Base-by-base conservation (phyloP, 2,329 filamentous ascomycete genomes). In the Arthrobotrys sphaeroides region DNA sequence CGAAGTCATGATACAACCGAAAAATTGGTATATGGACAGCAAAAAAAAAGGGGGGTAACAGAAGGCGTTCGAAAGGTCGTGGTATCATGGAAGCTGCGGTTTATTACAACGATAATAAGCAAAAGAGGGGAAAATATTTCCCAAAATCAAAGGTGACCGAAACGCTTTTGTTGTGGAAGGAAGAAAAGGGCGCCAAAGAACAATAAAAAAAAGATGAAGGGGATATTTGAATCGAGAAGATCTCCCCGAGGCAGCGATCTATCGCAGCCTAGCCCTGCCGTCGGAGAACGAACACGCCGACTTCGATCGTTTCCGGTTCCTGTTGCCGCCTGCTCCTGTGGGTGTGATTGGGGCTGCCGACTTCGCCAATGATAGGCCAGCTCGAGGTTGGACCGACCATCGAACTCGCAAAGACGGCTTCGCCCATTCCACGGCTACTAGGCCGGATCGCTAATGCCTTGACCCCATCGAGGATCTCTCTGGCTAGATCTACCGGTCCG, bases 371-470 rank as follows among this genome's bases (percentile, higher is more conserved):
- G 22, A 78, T 76, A 18, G 77, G 64, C 26, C 77, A 78, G 24
- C 77, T 77, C 6, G 77, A 49, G 16, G 62, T 74, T 33, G 62
- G 77, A 0, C 78, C 78, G n/a, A 76, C 77, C 77, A 79, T 79
- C 24, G 78, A 77, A 51, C 78, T 79, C 12, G 78, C 79, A 10
- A 80, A 73, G 2, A 80, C 79, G 7, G 79, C 79, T 33, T 79
- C 79, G n/a, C 78, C 78, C 79, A 80, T 80, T 2, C 79, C 78
- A 36, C 78, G 77, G 16, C 77, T 79, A 28, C 78, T 79, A n/a
- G 78, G 78, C 20, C 79, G 72, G 24, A 77, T 77, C 26, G 78
- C 77, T 3, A 76, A 77, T 12, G 78, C 78, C 33, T 78, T 78
- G 42, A 80, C 78, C 47, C 79, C 78, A 55, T 80, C 79, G 38